Conservation (phyloP, 23 red algal species). For the Gracilaria caudata region DNA sequence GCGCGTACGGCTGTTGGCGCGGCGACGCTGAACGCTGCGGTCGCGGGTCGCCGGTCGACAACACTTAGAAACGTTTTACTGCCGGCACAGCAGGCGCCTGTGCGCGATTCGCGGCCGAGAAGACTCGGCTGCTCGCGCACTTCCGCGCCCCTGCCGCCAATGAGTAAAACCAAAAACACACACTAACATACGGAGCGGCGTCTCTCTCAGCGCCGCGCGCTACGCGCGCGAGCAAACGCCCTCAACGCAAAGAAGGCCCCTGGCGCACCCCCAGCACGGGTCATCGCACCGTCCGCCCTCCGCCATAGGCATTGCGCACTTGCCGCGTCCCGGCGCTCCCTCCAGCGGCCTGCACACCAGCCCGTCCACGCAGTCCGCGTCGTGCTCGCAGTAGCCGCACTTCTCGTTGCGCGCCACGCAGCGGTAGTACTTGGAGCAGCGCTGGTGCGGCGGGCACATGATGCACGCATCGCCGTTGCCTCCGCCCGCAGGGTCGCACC, state of each 20-base stretch:
- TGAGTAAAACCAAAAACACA: too few relatives aligned
- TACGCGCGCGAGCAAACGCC: background rate
- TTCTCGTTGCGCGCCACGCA: constrained; percentile 10
- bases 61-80: too few relatives aligned
- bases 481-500: constrained; percentile 5
- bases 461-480: constrained; percentile 31
- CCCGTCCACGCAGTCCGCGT: background rate
- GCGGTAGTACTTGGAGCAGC: constrained; percentile 6
- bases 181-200: too few relatives aligned
- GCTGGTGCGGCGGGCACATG: constrained; percentile 9
- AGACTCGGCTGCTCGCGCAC: too few relatives aligned
- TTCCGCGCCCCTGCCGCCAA: too few relatives aligned
- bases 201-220: too few relatives aligned
- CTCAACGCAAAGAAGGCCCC: background rate
- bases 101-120: too few relatives aligned
- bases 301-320: constrained; percentile 13
- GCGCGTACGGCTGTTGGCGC: too few relatives aligned
- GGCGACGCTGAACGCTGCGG: too few relatives aligned
- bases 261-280: constrained; percentile 18
- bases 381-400: constrained; percentile 7
- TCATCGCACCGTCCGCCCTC: constrained; percentile 3
- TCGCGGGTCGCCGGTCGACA: too few relatives aligned
- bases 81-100: too few relatives aligned
- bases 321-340: background rate
- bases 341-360: constrained; percentile 15